phyloP scores from a whole-genome alignment of 164 flowering plant genomes.

The Sedum album region DNA sequence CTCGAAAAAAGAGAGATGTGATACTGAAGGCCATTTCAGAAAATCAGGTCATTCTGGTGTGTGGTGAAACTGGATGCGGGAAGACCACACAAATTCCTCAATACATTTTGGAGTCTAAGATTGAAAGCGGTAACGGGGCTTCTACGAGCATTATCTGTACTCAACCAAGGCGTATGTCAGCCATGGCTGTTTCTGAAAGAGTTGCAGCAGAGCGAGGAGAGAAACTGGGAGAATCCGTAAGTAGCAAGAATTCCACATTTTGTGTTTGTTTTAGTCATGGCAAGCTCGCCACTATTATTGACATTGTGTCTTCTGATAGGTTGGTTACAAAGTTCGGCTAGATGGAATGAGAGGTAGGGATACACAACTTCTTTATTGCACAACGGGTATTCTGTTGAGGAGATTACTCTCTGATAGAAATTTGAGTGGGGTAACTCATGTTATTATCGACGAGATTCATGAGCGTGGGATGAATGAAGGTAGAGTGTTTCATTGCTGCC shows the following conservation, averaged over 20 bases:
- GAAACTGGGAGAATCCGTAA: slow-evolving; percentile 85
- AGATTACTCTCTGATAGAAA: slow-evolving; percentile 79
- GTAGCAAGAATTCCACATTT: slow-evolving; percentile 16
- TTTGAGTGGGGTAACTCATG: slow-evolving; percentile 85
- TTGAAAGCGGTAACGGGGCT: slow-evolving; percentile 74
- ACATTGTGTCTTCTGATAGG: slow-evolving; percentile 28
- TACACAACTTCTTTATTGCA: slow-evolving; percentile 92
- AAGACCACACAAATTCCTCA: slow-evolving; percentile 98
- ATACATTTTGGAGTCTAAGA: slow-evolving; percentile 85
- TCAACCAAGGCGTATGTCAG: slow-evolving; percentile 96
- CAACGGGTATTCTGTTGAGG: slow-evolving; percentile 87
- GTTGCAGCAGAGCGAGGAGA: slow-evolving; percentile 97
- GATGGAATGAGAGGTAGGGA: slow-evolving; percentile 92
- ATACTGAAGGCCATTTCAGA: slow-evolving; percentile 6
- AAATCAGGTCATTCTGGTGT: slow-evolving; percentile 74
- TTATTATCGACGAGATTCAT: slow-evolving; percentile 95
- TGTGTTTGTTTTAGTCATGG: neutral
- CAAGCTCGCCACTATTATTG: neutral
- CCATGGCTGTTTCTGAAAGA: slow-evolving; percentile 95
- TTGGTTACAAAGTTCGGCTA: slow-evolving; percentile 92
- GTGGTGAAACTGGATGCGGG: slow-evolving; percentile 99
- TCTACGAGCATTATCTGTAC: slow-evolving; percentile 86
- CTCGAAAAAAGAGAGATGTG: neutral
- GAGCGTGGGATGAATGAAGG: slow-evolving; percentile 99
- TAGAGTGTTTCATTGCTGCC: slow-evolving; percentile 10